Conservation (phyloP, 1,284 basidiomycete genomes). For the Ganoderma multipileum region DNA sequence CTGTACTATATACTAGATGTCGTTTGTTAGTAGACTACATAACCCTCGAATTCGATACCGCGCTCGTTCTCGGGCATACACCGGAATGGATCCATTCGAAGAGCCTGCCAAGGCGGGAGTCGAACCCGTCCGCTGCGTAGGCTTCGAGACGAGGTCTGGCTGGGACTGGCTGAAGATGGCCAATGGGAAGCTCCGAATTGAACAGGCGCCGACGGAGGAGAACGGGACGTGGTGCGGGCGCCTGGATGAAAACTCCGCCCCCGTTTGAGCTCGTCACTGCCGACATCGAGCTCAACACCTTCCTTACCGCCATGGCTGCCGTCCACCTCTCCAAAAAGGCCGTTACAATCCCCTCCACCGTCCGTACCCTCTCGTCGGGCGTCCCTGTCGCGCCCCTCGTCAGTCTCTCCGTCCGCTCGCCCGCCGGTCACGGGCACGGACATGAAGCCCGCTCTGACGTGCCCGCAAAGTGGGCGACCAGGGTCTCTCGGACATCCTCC, state of each 20-base stretch:
- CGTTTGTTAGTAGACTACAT: background rate
- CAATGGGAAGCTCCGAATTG: constrained; percentile 22
- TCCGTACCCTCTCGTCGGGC: constrained; percentile 78
- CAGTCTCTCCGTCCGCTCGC: constrained; percentile 71
- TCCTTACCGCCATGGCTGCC: constrained; percentile 59
- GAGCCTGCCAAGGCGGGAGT: background rate
- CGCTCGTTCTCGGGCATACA: background rate
- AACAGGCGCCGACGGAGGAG: constrained; percentile 31
- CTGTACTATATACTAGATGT: constrained; percentile 3
- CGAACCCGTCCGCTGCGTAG: background rate
- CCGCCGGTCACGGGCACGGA: constrained; percentile 59
- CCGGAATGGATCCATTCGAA: background rate
- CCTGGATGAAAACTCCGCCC: constrained; percentile 34
- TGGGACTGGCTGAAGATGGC: constrained; percentile 13
- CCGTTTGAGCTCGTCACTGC: constrained; percentile 36
- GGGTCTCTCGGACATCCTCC: constrained; percentile 55
- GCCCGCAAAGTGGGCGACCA: constrained; percentile 72
- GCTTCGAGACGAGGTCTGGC: constrained; percentile 14
- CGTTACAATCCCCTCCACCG: constrained; percentile 83
- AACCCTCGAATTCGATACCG: background rate
- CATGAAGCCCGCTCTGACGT: constrained; percentile 75
- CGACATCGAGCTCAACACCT: constrained; percentile 32
- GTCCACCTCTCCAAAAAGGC: constrained; percentile 80
- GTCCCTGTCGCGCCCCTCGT: constrained; percentile 73
- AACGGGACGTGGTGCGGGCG: constrained; percentile 28